Base-by-base conservation (phyloP, 768 basidiomycete species). In the Lactarius trivialis region DNA sequence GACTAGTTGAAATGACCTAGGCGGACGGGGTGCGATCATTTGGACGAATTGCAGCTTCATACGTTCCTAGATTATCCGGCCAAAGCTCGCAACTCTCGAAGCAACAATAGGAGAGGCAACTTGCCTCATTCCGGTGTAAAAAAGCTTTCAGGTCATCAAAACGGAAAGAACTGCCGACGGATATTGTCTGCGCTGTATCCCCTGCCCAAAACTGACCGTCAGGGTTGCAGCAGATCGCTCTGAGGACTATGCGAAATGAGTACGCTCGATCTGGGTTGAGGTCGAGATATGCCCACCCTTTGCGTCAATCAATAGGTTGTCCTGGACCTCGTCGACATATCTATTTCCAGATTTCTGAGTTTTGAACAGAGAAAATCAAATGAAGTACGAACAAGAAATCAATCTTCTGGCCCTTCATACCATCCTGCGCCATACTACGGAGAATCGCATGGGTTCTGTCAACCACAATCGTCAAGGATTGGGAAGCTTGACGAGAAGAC, bases 161-260 rank as follows among this genome's bases (percentile, higher is more conserved):
- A 21, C 82, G 73, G 68, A 90, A 89, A 0, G 85, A 80, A 61
- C 84, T 85, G 17, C 87, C 88, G 2, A 81, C 79, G 1, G 85
- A 83, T 37, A 90, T 89, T 0, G 88, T 85, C 63, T 89, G 88
- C 0, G 88, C 86, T 0, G 88, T 89, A 67, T 89, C 88, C 0
- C 88, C 88, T 2, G 88, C 88, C 86, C 86, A 89, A 68, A 89
- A 88, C n/a, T 87, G 71, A 0, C 88, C 87, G 53, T 86, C 75
- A 1, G 82, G 79, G 68, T 88, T 87, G 15, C 72, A 68, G 64
- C 85, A 88, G 26, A 90, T 70, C 2, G 76, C 73, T 41, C 88
- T 75, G 36, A 89, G 70, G 7, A 90, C 88, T 89, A 41, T 19
- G 37, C 26, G 34, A 3, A 5, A 45, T 43, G 30, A 48, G 15